A percentile compares a stretch with the other conserved stretches of the same genome.
Evolutionary conservation across 2,329 filamentous ascomycete species (phyloP).

Genomic region (Tolypocladium inflatum): DNA sequence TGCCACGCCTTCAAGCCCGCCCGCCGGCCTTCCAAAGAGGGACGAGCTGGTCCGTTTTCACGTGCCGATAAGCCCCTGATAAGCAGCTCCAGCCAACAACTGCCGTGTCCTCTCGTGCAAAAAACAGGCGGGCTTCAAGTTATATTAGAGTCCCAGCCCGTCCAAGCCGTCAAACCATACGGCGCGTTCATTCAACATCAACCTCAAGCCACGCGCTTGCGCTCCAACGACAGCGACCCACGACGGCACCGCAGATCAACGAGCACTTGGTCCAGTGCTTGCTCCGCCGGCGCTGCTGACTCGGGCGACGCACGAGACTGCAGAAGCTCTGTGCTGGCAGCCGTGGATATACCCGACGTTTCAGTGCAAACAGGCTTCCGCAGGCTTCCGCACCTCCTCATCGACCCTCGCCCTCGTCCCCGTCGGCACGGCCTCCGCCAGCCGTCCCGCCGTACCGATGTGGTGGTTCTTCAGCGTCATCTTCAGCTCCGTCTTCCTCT

Average conservation of each 20-base stretch:
- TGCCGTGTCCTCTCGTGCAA: not conserved
- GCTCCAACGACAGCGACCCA: not conserved
- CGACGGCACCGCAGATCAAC: not conserved
- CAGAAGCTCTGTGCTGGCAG: not conserved
- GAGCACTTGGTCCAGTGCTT: not conserved
- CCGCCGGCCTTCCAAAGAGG: too few species aligned
- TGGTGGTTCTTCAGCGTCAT: conserved; percentile 71
- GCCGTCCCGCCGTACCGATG: conserved; percentile 46
- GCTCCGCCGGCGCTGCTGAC: not conserved
- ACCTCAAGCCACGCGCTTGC: not conserved
- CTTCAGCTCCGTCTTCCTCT: conserved; percentile 76
- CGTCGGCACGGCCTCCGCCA: conserved; percentile 16
- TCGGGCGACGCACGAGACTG: not conserved
- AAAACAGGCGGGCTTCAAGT: not conserved
- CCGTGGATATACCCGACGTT: not conserved
- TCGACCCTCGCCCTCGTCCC: not conserved
- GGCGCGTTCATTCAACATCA: conserved; percentile 1
- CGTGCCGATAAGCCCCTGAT: conserved; percentile 2
- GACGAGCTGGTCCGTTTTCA: not conserved
- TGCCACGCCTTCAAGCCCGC: not conserved
- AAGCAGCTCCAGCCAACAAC: not conserved
- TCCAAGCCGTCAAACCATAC: not conserved
- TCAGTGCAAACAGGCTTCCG: not conserved
- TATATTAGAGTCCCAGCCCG: not conserved
- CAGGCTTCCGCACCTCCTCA: not conserved